Percentiles rank a stretch among this genome's conserved stretches.
These are phyloP conservation scores for Scedosporium boydii DNA, from an alignment of 2,329 filamentous ascomycete species.

Conservation along the genomic window DNA sequence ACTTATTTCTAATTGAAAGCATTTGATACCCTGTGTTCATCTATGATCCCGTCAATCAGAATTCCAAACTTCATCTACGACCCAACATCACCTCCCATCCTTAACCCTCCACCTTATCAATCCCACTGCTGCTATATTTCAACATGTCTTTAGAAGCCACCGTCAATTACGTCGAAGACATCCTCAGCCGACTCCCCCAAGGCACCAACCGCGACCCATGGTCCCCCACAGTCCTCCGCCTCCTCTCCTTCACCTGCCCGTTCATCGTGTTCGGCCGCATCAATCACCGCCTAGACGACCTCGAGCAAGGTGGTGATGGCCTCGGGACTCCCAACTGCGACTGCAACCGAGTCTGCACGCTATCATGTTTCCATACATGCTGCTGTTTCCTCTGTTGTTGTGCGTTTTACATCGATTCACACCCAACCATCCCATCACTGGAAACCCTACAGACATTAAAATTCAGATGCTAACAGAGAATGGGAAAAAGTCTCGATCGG, in stretches of 20 bases:
- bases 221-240: background rate
- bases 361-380: background rate
- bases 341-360: background rate
- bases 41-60: too few relatives aligned
- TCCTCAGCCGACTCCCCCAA: background rate
- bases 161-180: background rate
- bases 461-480: background rate
- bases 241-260: background rate
- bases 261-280: background rate
- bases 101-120: background rate
- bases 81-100: background rate
- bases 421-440: background rate
- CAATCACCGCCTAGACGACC: constrained; percentile 4
- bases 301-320: constrained; percentile 1
- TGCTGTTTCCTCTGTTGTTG: constrained; percentile 3
- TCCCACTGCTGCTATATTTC: background rate
- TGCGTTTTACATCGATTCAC: background rate
- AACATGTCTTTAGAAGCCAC: background rate
- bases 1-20: too few relatives aligned
- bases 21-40: too few relatives aligned
- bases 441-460: background rate
- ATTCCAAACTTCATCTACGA: too few relatives aligned
- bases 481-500: background rate
- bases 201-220: background rate
- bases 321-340: background rate